Base-by-base conservation (phyloP, 495 filamentous ascomycete species). In the Penicillium roqueforti region DNA sequence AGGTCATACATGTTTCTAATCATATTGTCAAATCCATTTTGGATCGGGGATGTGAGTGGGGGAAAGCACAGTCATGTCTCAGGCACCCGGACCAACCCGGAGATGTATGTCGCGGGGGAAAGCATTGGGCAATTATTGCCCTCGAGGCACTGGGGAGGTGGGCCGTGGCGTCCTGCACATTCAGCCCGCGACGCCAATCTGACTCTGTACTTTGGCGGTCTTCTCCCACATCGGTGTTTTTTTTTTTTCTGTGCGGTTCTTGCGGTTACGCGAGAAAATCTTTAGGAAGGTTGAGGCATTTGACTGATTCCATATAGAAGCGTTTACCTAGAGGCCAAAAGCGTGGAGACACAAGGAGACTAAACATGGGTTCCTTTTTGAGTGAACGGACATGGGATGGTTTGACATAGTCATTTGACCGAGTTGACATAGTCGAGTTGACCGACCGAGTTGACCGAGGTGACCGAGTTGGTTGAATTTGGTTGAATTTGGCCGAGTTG, bases 241-340 rank as follows among this genome's bases (percentile, higher is more conserved):
- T 43, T 47, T 50, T 34, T 58, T 54, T 58, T 55, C 41, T 6
- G 18, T 41, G 53, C 61, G 61, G 55, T 60, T 51, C 47, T 59
- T 61, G 61, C 58, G 58, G 55, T 61, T 61, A 61, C n/a, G 26
- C 22, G 11, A 36, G 55, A 60, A 49, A 53, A 23, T 13, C 3
- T 22, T 29, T 18, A 1, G 16, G 16, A 11, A 19, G 53, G 36
- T 34, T 22, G 42, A 44, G 47, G 16, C 36, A 31, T 31, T 39
- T 20, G 49, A 43, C 40, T 32, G 47, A 34, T 44, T 43, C 44
- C 57, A 55, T 58, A 56, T 61, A 49, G 20, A 40, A 20, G 34
- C 25, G 29, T 37, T 41, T 34, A 28, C 46, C 43, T 23, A n/a
- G 16, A 13, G 28, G 51, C 6, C 13, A 37, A 41, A 47, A 43